These are phyloP conservation scores for Abrus precatorius DNA, from an alignment of 306 rosid species.

Conservation along the genomic window DNA sequence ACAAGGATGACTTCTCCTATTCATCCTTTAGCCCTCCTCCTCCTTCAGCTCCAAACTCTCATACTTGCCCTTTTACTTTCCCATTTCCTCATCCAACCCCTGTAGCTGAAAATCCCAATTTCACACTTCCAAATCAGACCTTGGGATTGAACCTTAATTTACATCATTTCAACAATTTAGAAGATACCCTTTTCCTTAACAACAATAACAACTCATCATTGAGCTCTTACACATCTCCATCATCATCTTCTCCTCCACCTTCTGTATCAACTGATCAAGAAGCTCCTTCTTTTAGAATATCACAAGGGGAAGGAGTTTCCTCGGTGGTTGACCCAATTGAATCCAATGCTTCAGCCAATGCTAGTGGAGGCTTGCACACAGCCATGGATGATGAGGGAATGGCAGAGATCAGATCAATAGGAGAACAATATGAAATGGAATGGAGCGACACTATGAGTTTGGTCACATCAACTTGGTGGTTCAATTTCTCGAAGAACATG, in stretches of 20 bases:
- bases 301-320: constrained; percentile 53
- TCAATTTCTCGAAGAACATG: constrained; percentile 60
- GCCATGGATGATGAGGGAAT: constrained; percentile 80
- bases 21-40: constrained; percentile 44
- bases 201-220: constrained; percentile 44
- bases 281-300: constrained; percentile 42
- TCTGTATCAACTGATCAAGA: constrained; percentile 54
- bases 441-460: constrained; percentile 75
- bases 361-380: constrained; percentile 54
- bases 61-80: constrained; percentile 49
- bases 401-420: constrained; percentile 74
- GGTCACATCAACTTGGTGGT: constrained; percentile 79
- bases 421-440: constrained; percentile 79
- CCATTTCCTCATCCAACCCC: constrained; percentile 53
- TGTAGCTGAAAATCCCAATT: constrained; percentile 53
- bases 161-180: constrained; percentile 62
- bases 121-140: constrained; percentile 67
- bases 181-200: constrained; percentile 53
- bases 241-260: constrained; percentile 56
- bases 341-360: constrained; percentile 43
- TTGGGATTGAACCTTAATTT: constrained; percentile 74
- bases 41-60: constrained; percentile 44
- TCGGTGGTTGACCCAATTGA: constrained; percentile 36
- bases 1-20: constrained; percentile 44
- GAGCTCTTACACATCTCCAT: constrained; percentile 50